Evolutionary conservation across 2,329 filamentous ascomycete species (phyloP), one percentile per base, ranked within the genome.

Genomic region (Fusarium luffae): DNA sequence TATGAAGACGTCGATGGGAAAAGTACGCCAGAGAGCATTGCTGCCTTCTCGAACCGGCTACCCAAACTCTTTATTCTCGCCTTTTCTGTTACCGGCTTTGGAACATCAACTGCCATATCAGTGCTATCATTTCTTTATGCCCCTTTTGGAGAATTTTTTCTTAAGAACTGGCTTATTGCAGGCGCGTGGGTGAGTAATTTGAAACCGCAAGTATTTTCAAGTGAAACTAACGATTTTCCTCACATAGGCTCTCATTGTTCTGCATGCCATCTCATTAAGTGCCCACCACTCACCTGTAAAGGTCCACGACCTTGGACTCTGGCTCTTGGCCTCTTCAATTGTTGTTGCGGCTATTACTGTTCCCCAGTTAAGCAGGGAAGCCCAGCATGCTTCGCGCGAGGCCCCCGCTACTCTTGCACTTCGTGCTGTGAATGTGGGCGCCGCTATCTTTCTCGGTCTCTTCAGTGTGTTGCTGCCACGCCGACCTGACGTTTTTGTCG

Each of bases 1-100:
- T 94, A 94, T 74, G 82, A 89, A 71, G 92, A 94, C 74, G 80
- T 85, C 66, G 92, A 94, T 79, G 92, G 92, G 50, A 83, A 85
- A 68, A 90, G 90, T 32, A 91, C 89, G 0, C 84, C 87, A 42
- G 88, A 91, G 74, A 88, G 89, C 3, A 76, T 89, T 54, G 84
- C 84, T 23, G 83, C 83, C 41, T 94, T 90, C 75, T 91, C 90
- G 28, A 85, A 88, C 68, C 86, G 82, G 60, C 73, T 84, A 60
- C 85, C 89, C 56, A 91, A 90, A 75, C 66, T 81, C 6, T 75
- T 83, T 23, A 82, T 92, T 46, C 75, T 88, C 7, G 34, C 88
- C 5, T 83, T 87, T n/a, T 85, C 88, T 0, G 59, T 83, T 14
- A 63, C 82, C 40, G 90, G 90, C 3, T 78, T 88, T 16, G 82